A percentile compares a stretch with the other conserved stretches of the same genome.
Evolutionary conservation across 371 early-diverging fungal genomes (phyloP).

Genomic region (Dichotomocladium elegans): DNA sequence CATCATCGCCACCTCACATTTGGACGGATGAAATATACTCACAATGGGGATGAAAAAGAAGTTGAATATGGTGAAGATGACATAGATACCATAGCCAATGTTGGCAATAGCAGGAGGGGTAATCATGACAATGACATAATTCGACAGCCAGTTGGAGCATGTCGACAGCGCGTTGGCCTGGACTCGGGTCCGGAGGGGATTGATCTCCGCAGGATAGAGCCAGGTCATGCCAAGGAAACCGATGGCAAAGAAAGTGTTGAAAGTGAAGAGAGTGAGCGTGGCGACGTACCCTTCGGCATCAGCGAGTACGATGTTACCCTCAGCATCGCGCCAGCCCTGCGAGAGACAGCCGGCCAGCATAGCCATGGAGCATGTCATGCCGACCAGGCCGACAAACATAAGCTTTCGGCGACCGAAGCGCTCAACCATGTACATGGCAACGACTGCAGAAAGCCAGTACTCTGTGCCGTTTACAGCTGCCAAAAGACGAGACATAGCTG

Average conservation of each 20-base stretch:
- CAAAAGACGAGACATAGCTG: constrained; percentile 12
- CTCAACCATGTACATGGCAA: constrained; percentile 14
- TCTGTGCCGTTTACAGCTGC: constrained; percentile 18
- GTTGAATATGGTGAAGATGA: constrained; percentile 35
- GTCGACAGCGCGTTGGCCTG: constrained; percentile 38
- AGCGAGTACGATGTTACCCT: constrained; percentile 8
- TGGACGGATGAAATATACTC: background rate
- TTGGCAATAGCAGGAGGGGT: constrained; percentile 26
- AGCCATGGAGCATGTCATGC: constrained; percentile 14
- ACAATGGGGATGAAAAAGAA: constrained; percentile 24
- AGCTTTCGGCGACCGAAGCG: constrained; percentile 14
- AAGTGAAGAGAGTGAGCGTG: constrained; percentile 33
- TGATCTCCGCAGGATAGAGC: constrained; percentile 58
- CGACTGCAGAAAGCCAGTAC: constrained; percentile 16
- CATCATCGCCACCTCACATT: too few species aligned
- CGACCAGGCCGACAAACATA: constrained; percentile 16
- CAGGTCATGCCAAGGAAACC: constrained; percentile 55
- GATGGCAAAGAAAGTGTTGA: constrained; percentile 52
- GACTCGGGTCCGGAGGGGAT: constrained; percentile 23
- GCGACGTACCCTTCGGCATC: constrained; percentile 20
- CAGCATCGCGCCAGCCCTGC: constrained; percentile 5
- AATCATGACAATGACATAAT: constrained; percentile 32
- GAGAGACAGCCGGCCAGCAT: constrained; percentile 5
- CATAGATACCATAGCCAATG: constrained; percentile 33
- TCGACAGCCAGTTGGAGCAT: constrained; percentile 57